Percentiles rank a stretch among this genome's conserved stretches.
These are phyloP conservation scores for Coemansia sp. DNA, from an alignment of 192 early-diverging fungal genomes.

Conservation along the genomic window DNA sequence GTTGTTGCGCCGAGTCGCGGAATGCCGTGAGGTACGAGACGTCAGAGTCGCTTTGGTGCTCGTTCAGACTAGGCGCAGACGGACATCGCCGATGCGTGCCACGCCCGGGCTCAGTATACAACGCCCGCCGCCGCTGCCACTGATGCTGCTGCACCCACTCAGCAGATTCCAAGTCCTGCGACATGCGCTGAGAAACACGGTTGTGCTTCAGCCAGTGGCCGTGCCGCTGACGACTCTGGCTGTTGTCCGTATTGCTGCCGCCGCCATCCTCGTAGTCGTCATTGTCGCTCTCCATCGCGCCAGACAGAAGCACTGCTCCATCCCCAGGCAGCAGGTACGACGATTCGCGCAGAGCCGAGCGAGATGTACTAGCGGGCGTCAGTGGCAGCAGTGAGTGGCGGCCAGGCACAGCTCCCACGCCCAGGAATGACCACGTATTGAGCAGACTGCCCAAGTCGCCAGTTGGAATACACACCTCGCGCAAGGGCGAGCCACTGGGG, in stretches of 20 bases:
- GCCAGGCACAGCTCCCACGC: not conserved
- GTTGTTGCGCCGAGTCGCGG: slow-evolving; percentile 6
- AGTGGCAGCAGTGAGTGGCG: not conserved
- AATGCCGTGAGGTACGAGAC: slow-evolving; percentile 18
- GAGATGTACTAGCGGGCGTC: not conserved
- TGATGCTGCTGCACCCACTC: slow-evolving; percentile 16
- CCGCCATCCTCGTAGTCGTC: not conserved
- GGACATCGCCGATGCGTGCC: slow-evolving; percentile 16
- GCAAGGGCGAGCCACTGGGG: slow-evolving; percentile 11
- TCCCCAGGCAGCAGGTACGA: not conserved
- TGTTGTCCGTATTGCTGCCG: not conserved
- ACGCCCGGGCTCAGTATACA: not conserved
- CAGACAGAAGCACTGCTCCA: not conserved
- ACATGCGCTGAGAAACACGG: not conserved
- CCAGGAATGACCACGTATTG: slow-evolving; percentile 41
- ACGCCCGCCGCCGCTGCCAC: slow-evolving; percentile 14
- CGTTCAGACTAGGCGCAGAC: slow-evolving; percentile 34
- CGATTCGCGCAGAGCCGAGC: not conserved
- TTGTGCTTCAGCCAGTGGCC: not conserved
- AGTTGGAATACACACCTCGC: slow-evolving; percentile 42
- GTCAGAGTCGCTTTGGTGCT: slow-evolving; percentile 5
- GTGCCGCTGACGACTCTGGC: not conserved
- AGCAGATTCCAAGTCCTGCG: not conserved
- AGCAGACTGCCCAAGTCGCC: slow-evolving; percentile 40
- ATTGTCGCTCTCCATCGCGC: not conserved